Percentiles rank a stretch among this genome's conserved stretches.
Conservation (phyloP, 208 protist species). For the Leishmania gerbilli region DNA sequence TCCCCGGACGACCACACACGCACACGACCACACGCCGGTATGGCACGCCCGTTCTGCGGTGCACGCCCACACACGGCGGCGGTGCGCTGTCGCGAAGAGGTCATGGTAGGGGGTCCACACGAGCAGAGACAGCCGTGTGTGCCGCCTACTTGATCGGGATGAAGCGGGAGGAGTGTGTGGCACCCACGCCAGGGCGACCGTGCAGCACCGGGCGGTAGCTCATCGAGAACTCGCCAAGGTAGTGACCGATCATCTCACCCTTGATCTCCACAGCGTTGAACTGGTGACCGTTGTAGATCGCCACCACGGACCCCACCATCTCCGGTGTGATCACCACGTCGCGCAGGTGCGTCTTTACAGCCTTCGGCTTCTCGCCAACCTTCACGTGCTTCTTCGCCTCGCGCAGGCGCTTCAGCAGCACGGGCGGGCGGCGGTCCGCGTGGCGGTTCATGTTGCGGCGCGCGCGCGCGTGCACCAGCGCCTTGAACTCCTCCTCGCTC, state of each 20-base stretch:
- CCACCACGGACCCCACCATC: conserved; percentile 99
- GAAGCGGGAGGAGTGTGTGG: conserved; percentile 95
- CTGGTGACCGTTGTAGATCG: conserved; percentile 99
- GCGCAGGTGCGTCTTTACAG: conserved; percentile 99
- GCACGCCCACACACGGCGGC: too few species aligned
- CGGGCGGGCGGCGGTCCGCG: conserved; percentile 89
- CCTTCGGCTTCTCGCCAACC: conserved; percentile 97
- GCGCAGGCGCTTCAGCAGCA: conserved; percentile 97
- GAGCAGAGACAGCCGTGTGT: too few species aligned
- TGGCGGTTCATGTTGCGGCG: conserved; percentile 95
- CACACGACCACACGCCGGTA: background rate
- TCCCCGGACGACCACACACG: background rate
- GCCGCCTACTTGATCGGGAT: conserved; percentile 70
- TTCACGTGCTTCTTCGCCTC: conserved; percentile 96
- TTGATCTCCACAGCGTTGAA: conserved; percentile 99
- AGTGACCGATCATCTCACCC: conserved; percentile 99
- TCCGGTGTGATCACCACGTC: conserved; percentile 99
- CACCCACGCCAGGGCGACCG: conserved; percentile 99
- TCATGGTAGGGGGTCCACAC: too few species aligned
- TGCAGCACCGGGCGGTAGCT: conserved; percentile 99
- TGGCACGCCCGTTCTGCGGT: too few species aligned
- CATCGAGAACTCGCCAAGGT: conserved; percentile 99
- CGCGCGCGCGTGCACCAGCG: conserved; percentile 93
- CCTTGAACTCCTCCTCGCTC: conserved; percentile 93
- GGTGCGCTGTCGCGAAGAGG: too few species aligned